A percentile compares a stretch with the other conserved stretches of the same genome.
phyloP scores from a whole-genome alignment of 495 filamentous ascomycete species.

The Penicillium soppii region DNA sequence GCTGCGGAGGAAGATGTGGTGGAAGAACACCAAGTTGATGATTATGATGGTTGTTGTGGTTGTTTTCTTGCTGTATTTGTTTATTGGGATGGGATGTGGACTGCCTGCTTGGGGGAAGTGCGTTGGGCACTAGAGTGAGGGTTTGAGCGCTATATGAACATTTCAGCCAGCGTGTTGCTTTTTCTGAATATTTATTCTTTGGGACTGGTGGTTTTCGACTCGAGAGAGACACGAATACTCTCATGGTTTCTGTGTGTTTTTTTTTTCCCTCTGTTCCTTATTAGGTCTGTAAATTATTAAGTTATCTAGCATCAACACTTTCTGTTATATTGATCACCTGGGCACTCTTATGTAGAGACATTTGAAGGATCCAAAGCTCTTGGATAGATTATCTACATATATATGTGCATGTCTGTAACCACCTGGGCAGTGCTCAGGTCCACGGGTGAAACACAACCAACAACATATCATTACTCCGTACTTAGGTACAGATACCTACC shows the following conservation, averaged over 20 bases:
- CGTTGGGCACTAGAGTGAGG: constrained; percentile 28
- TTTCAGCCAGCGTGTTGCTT: constrained; percentile 16
- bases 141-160: neutral
- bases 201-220: constrained; percentile 1
- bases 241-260: neutral
- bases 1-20: constrained; percentile 94
- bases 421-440: too few species aligned
- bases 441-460: too few species aligned
- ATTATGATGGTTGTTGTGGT: constrained; percentile 77
- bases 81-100: constrained; percentile 74
- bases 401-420: too few species aligned
- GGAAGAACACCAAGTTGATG: constrained; percentile 98
- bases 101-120: constrained; percentile 60
- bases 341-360: too few species aligned
- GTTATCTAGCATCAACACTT: too few species aligned
- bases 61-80: constrained; percentile 77
- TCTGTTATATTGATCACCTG: too few species aligned
- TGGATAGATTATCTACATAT: too few species aligned
- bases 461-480: too few species aligned
- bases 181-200: constrained; percentile 4
- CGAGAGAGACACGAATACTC: constrained; percentile 17
- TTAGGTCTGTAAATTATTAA: constrained; percentile 16
- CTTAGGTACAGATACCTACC: too few species aligned
- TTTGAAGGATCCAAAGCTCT: too few species aligned
- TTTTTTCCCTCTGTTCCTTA: neutral